Conservation (phyloP, 257 asterid species). For the Solanum ossicruentum region DNA sequence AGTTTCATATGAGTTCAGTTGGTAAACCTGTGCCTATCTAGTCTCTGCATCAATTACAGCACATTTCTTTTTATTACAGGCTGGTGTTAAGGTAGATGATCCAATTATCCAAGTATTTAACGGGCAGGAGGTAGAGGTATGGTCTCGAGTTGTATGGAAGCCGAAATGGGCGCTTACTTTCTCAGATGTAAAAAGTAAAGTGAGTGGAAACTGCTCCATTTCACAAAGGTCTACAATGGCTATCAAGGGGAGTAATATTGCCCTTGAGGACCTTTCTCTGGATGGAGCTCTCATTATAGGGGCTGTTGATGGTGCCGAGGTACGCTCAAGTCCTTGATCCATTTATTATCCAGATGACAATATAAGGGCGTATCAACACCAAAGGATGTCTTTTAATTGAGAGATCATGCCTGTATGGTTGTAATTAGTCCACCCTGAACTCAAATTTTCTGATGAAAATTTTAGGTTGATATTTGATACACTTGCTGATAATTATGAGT, state of each 20-base stretch:
- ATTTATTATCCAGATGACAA: not conserved
- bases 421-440: not conserved
- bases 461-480: not conserved
- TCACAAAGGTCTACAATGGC: slow-evolving; percentile 65
- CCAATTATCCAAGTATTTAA: slow-evolving; percentile 54
- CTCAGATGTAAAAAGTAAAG: slow-evolving; percentile 59
- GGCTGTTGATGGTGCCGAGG: slow-evolving; percentile 71
- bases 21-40: not conserved
- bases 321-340: slow-evolving; percentile 6
- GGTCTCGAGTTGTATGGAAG: slow-evolving; percentile 90
- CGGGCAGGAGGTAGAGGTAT: slow-evolving; percentile 88
- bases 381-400: not conserved
- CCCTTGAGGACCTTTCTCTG: slow-evolving; percentile 58
- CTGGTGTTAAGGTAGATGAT: slow-evolving; percentile 72
- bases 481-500: not conserved
- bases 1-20: not conserved
- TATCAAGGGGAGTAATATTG: slow-evolving; percentile 48
- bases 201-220: slow-evolving; percentile 43
- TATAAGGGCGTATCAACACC: not conserved
- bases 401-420: not conserved
- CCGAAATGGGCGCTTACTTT: slow-evolving; percentile 93
- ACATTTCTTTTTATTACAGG: slow-evolving; percentile 35
- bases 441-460: not conserved
- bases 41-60: not conserved
- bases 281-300: slow-evolving; percentile 79